Evolutionary conservation across 202 grass and related monocot species (phyloP).

Genomic region (Zizania palustris): DNA sequence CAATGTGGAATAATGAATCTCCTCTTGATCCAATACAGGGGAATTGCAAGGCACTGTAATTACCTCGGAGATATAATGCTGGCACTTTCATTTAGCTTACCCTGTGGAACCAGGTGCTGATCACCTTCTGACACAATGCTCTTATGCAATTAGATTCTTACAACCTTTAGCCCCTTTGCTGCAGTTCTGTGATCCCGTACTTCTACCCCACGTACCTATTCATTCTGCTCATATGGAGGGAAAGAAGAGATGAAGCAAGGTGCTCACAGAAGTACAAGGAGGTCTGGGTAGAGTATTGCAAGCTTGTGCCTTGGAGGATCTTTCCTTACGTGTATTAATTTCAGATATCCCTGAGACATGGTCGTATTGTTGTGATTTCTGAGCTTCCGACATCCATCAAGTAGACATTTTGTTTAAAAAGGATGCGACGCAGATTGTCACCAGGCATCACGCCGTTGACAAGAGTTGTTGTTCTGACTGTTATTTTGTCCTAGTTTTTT

Average conservation of each 20-base stretch:
- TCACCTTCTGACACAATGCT: neutral
- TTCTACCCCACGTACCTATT: slow-evolving; percentile 94
- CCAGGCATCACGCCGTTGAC: too few species aligned
- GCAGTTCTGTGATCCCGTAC: slow-evolving; percentile 86
- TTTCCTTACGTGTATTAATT: slow-evolving; percentile 79
- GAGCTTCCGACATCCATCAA: neutral
- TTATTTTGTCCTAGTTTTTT: too few species aligned
- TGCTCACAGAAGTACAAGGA: slow-evolving; percentile 92
- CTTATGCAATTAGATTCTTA: neutral
- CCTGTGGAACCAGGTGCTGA: slow-evolving; percentile 78
- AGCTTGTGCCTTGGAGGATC: slow-evolving; percentile 86
- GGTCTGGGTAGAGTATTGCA: slow-evolving; percentile 88
- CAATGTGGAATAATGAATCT: slow-evolving; percentile 4
- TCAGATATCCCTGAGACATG: too few species aligned
- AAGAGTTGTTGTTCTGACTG: too few species aligned
- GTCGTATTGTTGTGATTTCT: neutral
- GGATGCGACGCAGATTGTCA: too few species aligned
- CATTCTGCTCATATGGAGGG: slow-evolving; percentile 93
- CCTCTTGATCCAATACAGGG: slow-evolving; percentile 47
- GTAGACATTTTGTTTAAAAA: neutral
- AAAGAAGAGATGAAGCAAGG: slow-evolving; percentile 80
- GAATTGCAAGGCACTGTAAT: slow-evolving; percentile 90
- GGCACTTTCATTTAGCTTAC: slow-evolving; percentile 91
- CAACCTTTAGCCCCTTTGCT: neutral
- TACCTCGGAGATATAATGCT: slow-evolving; percentile 88